A percentile compares a stretch with the other conserved stretches of the same genome.
These are phyloP conservation scores for Petrea volubilis DNA, from an alignment of 257 asterid genomes.

Conservation along the genomic window DNA sequence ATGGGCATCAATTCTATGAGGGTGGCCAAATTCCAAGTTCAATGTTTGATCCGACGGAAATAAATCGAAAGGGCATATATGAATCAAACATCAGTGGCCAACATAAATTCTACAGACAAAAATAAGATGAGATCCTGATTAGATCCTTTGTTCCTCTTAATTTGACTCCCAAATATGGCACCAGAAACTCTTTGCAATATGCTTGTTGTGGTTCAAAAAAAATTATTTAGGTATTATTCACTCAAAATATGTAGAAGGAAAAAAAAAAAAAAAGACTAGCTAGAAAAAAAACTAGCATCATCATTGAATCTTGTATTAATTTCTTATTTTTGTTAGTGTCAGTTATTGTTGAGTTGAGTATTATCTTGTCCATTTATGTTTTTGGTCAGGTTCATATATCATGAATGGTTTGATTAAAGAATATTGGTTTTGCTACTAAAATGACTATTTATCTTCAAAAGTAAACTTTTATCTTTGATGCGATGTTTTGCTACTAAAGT, in stretches of 20 bases:
- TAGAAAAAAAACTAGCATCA: not conserved
- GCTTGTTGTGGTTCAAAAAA: constrained; percentile 1
- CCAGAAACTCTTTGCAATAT: constrained; percentile 15
- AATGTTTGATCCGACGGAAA: constrained; percentile 5
- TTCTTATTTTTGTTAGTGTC: constrained; percentile 7
- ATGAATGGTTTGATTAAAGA: too few relatives aligned
- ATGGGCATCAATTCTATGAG: not conserved
- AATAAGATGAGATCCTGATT: too few relatives aligned
- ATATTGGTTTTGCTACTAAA: too few relatives aligned
- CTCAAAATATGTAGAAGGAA: not conserved
- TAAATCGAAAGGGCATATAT: constrained; percentile 7
- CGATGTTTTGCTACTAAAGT: constrained; percentile 13
- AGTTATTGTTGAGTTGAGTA: not conserved
- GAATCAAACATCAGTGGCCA: too few relatives aligned
- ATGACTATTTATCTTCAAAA: too few relatives aligned
- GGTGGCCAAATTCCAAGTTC: not conserved
- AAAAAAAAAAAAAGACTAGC: not conserved
- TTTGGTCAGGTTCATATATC: constrained; percentile 28
- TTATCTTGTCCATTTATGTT: constrained; percentile 15
- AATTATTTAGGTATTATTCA: constrained; percentile 3
- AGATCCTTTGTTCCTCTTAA: too few relatives aligned
- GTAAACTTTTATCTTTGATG: not conserved
- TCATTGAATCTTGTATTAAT: constrained; percentile 3
- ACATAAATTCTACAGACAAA: too few relatives aligned
- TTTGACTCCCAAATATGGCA: too few relatives aligned